Evolutionary conservation across 495 filamentous ascomycete genomes (phyloP).

Genomic region (Bacidia rubella): DNA sequence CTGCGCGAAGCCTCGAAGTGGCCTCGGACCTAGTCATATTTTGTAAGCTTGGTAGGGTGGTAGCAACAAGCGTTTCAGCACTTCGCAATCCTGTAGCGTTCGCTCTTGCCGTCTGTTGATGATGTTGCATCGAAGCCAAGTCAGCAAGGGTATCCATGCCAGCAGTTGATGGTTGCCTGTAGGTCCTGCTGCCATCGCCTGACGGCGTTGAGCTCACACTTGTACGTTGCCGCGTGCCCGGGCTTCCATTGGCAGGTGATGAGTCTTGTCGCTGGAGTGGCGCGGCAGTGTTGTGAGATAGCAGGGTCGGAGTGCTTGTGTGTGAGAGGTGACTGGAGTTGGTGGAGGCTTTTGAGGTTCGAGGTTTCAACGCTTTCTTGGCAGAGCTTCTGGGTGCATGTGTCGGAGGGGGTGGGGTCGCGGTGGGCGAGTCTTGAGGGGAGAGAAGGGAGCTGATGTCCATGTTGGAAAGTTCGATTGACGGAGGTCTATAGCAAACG

Average conservation of each 20-base stretch:
- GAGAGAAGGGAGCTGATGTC: slow-evolving; percentile 64
- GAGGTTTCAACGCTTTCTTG: slow-evolving; percentile 14
- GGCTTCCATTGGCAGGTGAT: slow-evolving; percentile 13
- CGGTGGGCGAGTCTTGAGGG: slow-evolving; percentile 46
- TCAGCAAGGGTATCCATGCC: slow-evolving; percentile 56
- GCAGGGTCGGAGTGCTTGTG: slow-evolving; percentile 9
- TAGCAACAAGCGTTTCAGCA: slow-evolving; percentile 35
- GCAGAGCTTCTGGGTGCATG: slow-evolving; percentile 6
- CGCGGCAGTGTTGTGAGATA: slow-evolving; percentile 13
- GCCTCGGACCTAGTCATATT: slow-evolving; percentile 38
- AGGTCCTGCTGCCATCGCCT: slow-evolving; percentile 21
- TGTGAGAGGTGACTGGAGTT: slow-evolving; percentile 4
- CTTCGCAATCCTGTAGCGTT: slow-evolving; percentile 33
- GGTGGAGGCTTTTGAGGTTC: slow-evolving; percentile 7
- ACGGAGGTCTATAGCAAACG: not conserved
- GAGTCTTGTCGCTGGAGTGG: slow-evolving; percentile 15
- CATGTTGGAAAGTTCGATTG: slow-evolving; percentile 28
- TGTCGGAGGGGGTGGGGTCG: slow-evolving; percentile 23
- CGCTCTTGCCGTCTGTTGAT: slow-evolving; percentile 38
- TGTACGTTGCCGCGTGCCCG: slow-evolving; percentile 12
- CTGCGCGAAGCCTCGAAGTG: slow-evolving; percentile 25
- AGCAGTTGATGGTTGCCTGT: slow-evolving; percentile 40
- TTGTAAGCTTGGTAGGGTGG: slow-evolving; percentile 34
- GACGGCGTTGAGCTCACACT: slow-evolving; percentile 24
- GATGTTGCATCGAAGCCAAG: slow-evolving; percentile 52